These are phyloP conservation scores for Phalaenopsis aphrodite DNA, from an alignment of 106 monocot species.

Conservation along the genomic window DNA sequence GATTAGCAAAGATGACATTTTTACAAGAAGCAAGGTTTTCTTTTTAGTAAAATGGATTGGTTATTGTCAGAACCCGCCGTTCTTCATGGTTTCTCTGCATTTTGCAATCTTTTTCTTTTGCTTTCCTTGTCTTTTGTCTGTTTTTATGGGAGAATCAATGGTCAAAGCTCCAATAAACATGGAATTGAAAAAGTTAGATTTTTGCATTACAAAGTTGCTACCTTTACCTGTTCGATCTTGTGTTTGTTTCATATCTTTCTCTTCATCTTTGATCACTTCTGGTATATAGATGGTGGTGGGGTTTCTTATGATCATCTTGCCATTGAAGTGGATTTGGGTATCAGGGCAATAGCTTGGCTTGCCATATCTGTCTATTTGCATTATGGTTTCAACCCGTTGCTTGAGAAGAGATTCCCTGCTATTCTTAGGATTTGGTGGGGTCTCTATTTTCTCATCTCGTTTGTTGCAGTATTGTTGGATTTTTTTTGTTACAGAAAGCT, in stretches of 20 bases:
- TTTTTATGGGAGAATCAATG: slow-evolving; percentile 7
- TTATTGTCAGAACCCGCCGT: slow-evolving; percentile 24
- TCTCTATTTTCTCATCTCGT: slow-evolving; percentile 39
- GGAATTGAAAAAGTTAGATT: slow-evolving; percentile 14
- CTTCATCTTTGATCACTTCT: slow-evolving; percentile 29
- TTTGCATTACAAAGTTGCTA: slow-evolving; percentile 21
- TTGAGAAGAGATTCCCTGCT: slow-evolving; percentile 38
- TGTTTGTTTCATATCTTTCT: slow-evolving; percentile 27
- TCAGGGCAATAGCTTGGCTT: slow-evolving; percentile 44
- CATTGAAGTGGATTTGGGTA: slow-evolving; percentile 34
- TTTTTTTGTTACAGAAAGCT: slow-evolving; percentile 18
- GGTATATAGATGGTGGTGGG: slow-evolving; percentile 14
- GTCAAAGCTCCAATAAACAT: slow-evolving; percentile 4
- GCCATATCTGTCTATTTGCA: slow-evolving; percentile 26
- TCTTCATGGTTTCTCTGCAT: slow-evolving; percentile 39
- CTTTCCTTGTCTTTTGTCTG: slow-evolving; percentile 27
- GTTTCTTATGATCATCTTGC: slow-evolving; percentile 18
- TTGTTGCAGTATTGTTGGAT: slow-evolving; percentile 27
- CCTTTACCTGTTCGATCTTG: slow-evolving; percentile 23
- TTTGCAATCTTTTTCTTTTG: slow-evolving; percentile 42
- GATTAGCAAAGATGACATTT: not conserved
- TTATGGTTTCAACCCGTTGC: slow-evolving; percentile 17
- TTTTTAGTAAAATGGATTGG: not conserved
- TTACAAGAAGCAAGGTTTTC: not conserved
- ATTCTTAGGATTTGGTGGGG: slow-evolving; percentile 69